A percentile compares a stretch with the other conserved stretches of the same genome.
These are phyloP conservation scores for Paragyromitra xinjiangensis DNA, from an alignment of 495 filamentous ascomycete species.

Conservation along the genomic window DNA sequence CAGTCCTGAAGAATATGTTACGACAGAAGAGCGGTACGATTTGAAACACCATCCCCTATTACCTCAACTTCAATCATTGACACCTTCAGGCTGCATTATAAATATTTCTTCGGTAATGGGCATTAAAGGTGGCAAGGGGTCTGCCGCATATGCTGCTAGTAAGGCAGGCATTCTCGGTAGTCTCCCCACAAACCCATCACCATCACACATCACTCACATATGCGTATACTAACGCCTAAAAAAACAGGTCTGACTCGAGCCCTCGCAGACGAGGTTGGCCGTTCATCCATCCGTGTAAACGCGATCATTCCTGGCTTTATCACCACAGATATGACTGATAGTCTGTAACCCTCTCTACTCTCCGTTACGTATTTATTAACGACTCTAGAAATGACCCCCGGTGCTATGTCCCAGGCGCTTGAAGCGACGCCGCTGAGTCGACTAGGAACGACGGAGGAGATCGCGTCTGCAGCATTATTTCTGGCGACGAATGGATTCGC, in stretches of 20 bases:
- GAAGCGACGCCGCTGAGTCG: conserved; percentile 72
- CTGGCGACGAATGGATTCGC: conserved; percentile 80
- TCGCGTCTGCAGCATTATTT: conserved; percentile 83
- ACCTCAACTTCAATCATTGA: conserved; percentile 17
- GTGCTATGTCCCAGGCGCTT: conserved; percentile 23
- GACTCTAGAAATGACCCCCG: conserved; percentile 36
- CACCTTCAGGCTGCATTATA: conserved; percentile 71
- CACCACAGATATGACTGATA: conserved; percentile 76
- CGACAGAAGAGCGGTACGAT: conserved; percentile 57
- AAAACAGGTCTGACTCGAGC: conserved; percentile 71
- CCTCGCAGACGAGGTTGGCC: conserved; percentile 70
- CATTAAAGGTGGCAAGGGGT: conserved; percentile 68
- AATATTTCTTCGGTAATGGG: conserved; percentile 81
- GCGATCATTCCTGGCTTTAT: conserved; percentile 86
- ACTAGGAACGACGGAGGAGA: conserved; percentile 72
- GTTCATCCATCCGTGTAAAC: conserved; percentile 73
- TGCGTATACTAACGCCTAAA: conserved; percentile 24
- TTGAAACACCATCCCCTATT: neutral
- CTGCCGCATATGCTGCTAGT: conserved; percentile 77
- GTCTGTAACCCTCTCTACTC: conserved; percentile 54
- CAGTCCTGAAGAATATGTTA: conserved; percentile 66
- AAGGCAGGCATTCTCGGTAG: conserved; percentile 80
- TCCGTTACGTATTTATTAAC: conserved; percentile 7
- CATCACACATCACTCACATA: conserved; percentile 15
- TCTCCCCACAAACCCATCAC: conserved; percentile 5